Evolutionary conservation across 2,329 filamentous ascomycete genomes (phyloP).

Genomic region (Escovopsis sp.): DNA sequence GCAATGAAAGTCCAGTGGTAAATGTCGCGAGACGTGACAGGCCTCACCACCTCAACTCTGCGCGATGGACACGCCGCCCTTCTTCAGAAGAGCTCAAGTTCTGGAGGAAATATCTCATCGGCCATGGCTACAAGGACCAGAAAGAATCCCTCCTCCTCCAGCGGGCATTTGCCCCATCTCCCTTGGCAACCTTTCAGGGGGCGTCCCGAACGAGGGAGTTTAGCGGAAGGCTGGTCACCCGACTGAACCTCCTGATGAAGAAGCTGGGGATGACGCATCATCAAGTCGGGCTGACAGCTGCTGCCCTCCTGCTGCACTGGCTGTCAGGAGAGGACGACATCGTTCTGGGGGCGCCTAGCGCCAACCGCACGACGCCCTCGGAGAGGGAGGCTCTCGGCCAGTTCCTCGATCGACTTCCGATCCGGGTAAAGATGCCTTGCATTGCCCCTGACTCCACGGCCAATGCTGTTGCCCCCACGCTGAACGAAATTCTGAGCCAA

Average conservation of each 20-base stretch:
- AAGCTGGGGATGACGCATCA: slow-evolving; percentile 4
- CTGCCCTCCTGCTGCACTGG: slow-evolving; percentile 1
- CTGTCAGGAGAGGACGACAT: slow-evolving; percentile 1
- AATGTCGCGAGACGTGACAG: background rate
- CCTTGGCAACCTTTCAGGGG: slow-evolving; percentile 1
- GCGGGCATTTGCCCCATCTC: background rate
- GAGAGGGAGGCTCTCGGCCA: slow-evolving; percentile 1
- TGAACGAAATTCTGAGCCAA: background rate
- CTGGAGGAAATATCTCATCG: background rate
- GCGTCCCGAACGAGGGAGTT: background rate
- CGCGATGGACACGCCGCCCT: background rate
- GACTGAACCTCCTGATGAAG: background rate
- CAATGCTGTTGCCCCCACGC: background rate
- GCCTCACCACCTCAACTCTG: background rate
- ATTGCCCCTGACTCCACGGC: background rate
- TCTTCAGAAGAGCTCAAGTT: background rate
- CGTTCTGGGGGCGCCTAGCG: slow-evolving; percentile 2
- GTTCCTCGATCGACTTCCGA: slow-evolving; percentile 1
- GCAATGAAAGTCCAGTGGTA: too few species aligned
- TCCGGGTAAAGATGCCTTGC: background rate
- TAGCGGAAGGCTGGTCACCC: background rate
- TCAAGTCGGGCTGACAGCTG: slow-evolving; percentile 1
- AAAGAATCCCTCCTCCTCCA: background rate
- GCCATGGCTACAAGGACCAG: background rate
- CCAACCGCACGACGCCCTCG: background rate